phyloP scores from a whole-genome alignment of 2,329 filamentous ascomycete genomes.

The Pseudogymnoascus sp. region DNA sequence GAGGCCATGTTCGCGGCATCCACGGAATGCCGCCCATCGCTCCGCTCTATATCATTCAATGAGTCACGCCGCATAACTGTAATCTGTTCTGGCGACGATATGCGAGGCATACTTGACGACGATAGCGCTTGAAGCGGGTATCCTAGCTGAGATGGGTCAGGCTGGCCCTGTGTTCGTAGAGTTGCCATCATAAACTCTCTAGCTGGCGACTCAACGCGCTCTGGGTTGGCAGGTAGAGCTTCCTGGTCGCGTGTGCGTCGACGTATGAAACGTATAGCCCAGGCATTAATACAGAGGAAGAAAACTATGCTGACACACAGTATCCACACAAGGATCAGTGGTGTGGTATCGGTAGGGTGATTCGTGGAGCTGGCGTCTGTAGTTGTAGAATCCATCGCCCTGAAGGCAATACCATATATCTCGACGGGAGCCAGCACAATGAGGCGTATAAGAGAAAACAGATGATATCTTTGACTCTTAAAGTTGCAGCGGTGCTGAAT shows the following conservation, averaged over 20 bases:
- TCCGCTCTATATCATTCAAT: not conserved
- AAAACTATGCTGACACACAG: not conserved
- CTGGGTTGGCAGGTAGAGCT: not conserved
- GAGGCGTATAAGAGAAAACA: not conserved
- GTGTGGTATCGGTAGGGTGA: not conserved
- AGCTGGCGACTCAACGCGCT: not conserved
- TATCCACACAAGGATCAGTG: not conserved
- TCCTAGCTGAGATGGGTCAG: not conserved
- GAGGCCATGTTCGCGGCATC: not conserved
- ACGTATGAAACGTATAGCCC: not conserved
- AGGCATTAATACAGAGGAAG: not conserved
- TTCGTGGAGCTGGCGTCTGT: not conserved
- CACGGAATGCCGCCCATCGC: not conserved
- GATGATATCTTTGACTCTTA: not conserved
- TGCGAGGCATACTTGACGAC: not conserved
- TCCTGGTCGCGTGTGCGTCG: not conserved
- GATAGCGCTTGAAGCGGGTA: not conserved
- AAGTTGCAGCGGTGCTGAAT: not conserved
- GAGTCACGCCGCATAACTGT: not conserved
- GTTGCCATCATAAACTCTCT: not conserved
- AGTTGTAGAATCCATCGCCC: not conserved
- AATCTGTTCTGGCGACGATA: not conserved
- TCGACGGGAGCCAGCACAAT: not conserved
- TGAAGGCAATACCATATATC: not conserved
- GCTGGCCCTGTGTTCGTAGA: not conserved